Conservation (phyloP, 2,329 filamentous ascomycete species). For the Claviceps sp. region DNA sequence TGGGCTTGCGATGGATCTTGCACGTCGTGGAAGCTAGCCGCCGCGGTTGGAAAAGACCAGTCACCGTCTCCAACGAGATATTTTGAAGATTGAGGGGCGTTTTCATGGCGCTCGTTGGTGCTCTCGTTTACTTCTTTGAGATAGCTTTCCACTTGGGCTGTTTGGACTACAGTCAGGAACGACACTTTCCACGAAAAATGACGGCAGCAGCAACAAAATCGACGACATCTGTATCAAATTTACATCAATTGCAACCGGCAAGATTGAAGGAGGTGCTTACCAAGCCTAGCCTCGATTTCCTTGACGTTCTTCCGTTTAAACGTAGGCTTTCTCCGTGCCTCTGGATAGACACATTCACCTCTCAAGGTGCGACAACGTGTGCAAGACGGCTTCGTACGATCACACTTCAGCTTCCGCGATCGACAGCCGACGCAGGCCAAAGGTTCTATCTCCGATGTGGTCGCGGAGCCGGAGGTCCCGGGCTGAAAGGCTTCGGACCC, state of each 20-base stretch:
- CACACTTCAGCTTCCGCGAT: conserved; percentile 76
- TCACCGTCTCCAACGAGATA: conserved; percentile 3
- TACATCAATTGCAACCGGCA: background rate
- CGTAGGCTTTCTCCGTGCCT: conserved; percentile 76
- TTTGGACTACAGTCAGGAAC: background rate
- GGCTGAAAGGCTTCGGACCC: background rate
- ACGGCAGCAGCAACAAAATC: background rate
- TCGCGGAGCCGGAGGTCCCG: background rate
- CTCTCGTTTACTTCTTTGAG: conserved; percentile 49
- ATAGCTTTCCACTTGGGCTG: conserved; percentile 71
- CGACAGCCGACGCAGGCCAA: conserved; percentile 78
- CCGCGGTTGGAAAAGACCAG: conserved; percentile 7
- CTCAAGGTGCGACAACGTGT: conserved; percentile 63
- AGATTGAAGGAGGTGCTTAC: conserved; percentile 31
- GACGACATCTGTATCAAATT: background rate
- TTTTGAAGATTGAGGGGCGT: conserved; percentile 2
- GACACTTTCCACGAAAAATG: background rate
- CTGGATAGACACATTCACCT: conserved; percentile 69
- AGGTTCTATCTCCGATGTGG: conserved; percentile 21
- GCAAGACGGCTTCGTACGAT: conserved; percentile 67
- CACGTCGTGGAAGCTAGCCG: conserved; percentile 5
- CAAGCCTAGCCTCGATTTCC: conserved; percentile 74
- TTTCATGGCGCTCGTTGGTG: conserved; percentile 5
- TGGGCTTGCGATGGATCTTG: conserved; percentile 3
- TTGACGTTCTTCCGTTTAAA: conserved; percentile 84